Percentiles rank a stretch among this genome's conserved stretches.
These are phyloP conservation scores for Mucor mucedo DNA, from an alignment of 371 early-diverging fungal genomes.

Conservation along the genomic window DNA sequence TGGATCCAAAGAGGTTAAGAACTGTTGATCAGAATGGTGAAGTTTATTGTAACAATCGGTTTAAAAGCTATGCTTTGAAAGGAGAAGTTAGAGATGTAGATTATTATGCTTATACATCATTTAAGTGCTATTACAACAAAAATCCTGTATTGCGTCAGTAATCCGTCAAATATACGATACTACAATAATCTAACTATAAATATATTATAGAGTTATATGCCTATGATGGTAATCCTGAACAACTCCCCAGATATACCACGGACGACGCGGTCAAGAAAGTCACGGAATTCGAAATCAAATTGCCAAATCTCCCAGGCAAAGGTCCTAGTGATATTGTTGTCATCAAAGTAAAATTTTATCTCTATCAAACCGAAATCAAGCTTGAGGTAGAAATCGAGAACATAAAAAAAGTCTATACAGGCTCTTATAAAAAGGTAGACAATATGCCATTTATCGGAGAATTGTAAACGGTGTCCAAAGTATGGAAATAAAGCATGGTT, in stretches of 20 bases:
- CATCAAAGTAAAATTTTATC: not conserved
- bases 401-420: not conserved
- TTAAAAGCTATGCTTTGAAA: conserved; percentile 61
- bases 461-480: no score
- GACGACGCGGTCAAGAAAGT: not conserved
- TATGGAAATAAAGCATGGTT: no score
- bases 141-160: conserved; percentile 46
- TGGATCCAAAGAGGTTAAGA: conserved; percentile 59
- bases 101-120: conserved; percentile 62
- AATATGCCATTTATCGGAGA: no score
- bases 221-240: conserved; percentile 41
- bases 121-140: conserved; percentile 53
- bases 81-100: conserved; percentile 59
- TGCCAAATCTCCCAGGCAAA: not conserved
- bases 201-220: conserved; percentile 41
- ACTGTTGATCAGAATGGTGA: conserved; percentile 36
- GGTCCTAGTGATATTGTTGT: not conserved
- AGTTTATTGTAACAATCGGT: conserved; percentile 55
- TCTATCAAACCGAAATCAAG: conserved; percentile 1
- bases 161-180: no score
- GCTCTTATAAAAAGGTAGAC: not conserved
- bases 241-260: not conserved
- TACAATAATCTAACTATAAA: not conserved
- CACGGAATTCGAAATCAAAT: not conserved
- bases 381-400: not conserved